These are phyloP conservation scores for Avicennia marina DNA, from an alignment of 257 asterid genomes.

Conservation along the genomic window DNA sequence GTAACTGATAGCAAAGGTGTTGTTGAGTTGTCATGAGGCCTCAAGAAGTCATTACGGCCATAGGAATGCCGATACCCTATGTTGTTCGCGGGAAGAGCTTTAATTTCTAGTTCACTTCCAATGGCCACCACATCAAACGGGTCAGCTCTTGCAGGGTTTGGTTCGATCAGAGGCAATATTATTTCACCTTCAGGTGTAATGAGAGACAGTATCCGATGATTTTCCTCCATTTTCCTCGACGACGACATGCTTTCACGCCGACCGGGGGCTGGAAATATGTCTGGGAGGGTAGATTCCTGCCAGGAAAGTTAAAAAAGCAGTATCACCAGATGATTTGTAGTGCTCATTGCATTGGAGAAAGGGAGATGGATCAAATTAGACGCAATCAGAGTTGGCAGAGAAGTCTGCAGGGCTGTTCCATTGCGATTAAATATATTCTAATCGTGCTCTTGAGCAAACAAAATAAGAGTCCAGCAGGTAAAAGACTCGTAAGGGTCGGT, in stretches of 20 bases:
- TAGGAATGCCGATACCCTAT: slow-evolving; percentile 26
- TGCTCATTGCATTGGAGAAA: too few species aligned
- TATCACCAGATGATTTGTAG: neutral
- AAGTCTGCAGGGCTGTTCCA: too few species aligned
- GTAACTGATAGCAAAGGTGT: slow-evolving; percentile 38
- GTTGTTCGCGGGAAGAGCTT: slow-evolving; percentile 25
- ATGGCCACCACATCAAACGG: slow-evolving; percentile 37
- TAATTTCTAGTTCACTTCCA: slow-evolving; percentile 21
- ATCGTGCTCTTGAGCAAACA: too few species aligned
- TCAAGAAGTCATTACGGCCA: slow-evolving; percentile 31
- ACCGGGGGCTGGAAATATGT: slow-evolving; percentile 48
- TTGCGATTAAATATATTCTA: too few species aligned
- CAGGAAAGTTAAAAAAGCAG: slow-evolving; percentile 5
- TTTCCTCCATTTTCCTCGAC: slow-evolving; percentile 28
- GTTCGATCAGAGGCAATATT: neutral
- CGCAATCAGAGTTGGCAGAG: too few species aligned
- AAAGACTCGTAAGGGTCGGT: too few species aligned
- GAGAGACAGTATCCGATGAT: slow-evolving; percentile 27
- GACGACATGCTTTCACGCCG: slow-evolving; percentile 38
- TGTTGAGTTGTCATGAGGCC: slow-evolving; percentile 33
- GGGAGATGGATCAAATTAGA: too few species aligned
- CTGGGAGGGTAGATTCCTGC: slow-evolving; percentile 72
- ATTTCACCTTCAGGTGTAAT: slow-evolving; percentile 19
- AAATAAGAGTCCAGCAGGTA: too few species aligned
- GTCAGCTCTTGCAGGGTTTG: slow-evolving; percentile 16